These are phyloP conservation scores for Solanum piurae DNA, from an alignment of 257 asterid genomes.

Conservation along the genomic window DNA sequence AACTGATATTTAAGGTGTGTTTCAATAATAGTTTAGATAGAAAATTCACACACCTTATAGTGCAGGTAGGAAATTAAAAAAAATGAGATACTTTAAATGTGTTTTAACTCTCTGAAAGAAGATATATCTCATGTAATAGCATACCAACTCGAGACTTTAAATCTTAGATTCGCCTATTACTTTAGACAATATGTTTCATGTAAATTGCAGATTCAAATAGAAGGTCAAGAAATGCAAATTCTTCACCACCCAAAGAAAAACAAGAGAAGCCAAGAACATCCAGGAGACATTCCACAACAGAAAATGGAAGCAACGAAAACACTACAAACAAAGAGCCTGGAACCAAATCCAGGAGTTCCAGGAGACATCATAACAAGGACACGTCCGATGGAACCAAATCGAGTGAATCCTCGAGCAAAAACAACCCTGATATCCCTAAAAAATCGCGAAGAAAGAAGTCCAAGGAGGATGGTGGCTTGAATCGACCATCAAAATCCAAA, in stretches of 20 bases:
- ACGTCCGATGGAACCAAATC: conserved; percentile 21
- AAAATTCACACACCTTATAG: rapidly evolving
- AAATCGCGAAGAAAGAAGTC: conserved; percentile 37
- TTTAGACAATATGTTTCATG: not conserved
- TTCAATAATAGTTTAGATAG: not conserved
- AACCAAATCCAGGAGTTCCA: conserved; percentile 29
- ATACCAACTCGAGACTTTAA: not conserved
- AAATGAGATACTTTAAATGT: not conserved
- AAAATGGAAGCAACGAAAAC: conserved; percentile 13
- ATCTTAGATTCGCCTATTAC: not conserved
- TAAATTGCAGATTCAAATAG: conserved; percentile 12
- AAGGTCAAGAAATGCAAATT: conserved; percentile 12
- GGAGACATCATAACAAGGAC: conserved; percentile 42
- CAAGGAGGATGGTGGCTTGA: conserved; percentile 23
- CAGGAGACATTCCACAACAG: conserved; percentile 29
- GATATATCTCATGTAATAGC: not conserved
- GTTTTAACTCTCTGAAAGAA: not conserved
- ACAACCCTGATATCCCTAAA: conserved; percentile 28
- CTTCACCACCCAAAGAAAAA: conserved; percentile 18
- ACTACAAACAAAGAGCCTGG: conserved; percentile 34
- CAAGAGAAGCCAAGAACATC: conserved; percentile 37
- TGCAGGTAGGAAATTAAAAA: too few species aligned
- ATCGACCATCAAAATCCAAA: conserved; percentile 10
- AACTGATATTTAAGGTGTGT: not conserved
- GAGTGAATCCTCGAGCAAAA: conserved; percentile 13